These are phyloP conservation scores for Phytophthora ohioensis DNA, from an alignment of 352 stramenopile genomes.

Conservation along the genomic window DNA sequence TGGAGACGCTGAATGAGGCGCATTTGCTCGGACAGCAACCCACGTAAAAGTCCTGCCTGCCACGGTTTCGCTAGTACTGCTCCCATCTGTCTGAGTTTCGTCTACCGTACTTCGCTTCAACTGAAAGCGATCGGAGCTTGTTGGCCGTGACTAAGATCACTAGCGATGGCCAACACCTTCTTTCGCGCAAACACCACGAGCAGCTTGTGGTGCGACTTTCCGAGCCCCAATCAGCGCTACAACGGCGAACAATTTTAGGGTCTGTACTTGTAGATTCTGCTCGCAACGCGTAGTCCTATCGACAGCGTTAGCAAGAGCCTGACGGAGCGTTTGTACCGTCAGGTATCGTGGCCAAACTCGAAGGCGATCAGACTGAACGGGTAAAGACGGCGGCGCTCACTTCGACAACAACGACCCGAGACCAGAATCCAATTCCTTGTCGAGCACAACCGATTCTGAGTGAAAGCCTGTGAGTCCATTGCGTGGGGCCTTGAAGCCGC, in stretches of 20 bases:
- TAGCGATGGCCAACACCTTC: too few species aligned
- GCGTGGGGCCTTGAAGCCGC: constrained; percentile 5
- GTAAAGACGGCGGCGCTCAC: constrained; percentile 3
- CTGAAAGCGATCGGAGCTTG: background rate
- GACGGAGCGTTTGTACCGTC: background rate
- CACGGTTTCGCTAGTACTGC: constrained; percentile 16
- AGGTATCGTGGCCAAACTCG: background rate
- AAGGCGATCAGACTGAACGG: background rate
- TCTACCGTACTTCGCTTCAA: background rate
- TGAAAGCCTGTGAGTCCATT: background rate
- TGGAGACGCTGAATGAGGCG: background rate
- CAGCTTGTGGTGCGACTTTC: too few species aligned
- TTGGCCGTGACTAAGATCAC: too few species aligned
- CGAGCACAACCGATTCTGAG: background rate
- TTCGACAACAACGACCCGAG: constrained; percentile 1
- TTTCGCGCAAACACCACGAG: background rate
- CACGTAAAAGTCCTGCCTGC: too few species aligned
- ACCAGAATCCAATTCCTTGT: constrained; percentile 11
- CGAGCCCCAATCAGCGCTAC: background rate
- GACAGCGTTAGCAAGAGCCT: constrained; percentile 9
- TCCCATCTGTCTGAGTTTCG: background rate
- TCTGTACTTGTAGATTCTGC: background rate
- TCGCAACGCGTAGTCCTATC: background rate
- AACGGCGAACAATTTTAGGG: background rate
- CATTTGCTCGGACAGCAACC: background rate